A percentile compares a stretch with the other conserved stretches of the same genome.
Evolutionary conservation across 257 asterid genomes (phyloP).

Genomic region (Capsicum chinense): DNA sequence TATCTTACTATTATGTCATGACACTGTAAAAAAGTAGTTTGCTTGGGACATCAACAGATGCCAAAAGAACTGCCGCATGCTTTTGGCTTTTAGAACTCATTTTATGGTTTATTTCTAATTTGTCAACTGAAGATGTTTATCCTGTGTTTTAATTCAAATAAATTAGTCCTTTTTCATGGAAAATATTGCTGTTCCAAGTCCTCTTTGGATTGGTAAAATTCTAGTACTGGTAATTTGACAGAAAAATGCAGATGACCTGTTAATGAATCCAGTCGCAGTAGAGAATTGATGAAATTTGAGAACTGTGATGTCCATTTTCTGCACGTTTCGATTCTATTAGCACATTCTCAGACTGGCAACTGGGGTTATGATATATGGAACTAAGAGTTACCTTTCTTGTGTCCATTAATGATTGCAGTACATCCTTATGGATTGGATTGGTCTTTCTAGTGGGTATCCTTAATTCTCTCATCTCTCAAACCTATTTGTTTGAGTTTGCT

Average conservation of each 20-base stretch:
- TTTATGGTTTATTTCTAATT: neutral
- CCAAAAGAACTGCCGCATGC: neutral
- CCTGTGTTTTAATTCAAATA: neutral
- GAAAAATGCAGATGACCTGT: neutral
- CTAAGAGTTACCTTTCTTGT: neutral
- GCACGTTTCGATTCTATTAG: neutral
- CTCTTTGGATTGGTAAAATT: neutral
- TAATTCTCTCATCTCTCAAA: neutral
- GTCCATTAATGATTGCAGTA: neutral
- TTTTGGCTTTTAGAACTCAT: neutral
- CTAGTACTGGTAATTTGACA: neutral
- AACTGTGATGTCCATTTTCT: neutral
- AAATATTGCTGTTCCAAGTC: neutral
- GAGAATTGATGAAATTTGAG: neutral
- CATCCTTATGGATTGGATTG: neutral
- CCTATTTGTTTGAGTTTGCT: neutral
- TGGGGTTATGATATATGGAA: conserved; percentile 5
- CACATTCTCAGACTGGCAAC: neutral
- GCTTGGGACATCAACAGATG: conserved; percentile 22
- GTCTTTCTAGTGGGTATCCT: neutral
- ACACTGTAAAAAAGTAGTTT: neutral
- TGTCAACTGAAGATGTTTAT: neutral
- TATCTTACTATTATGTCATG: neutral
- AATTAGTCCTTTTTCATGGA: neutral
- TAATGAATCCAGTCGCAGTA: conserved; percentile 1